phyloP scores from a whole-genome alignment of 805 yeast species.

The Maudiozyma barnettii region DNA sequence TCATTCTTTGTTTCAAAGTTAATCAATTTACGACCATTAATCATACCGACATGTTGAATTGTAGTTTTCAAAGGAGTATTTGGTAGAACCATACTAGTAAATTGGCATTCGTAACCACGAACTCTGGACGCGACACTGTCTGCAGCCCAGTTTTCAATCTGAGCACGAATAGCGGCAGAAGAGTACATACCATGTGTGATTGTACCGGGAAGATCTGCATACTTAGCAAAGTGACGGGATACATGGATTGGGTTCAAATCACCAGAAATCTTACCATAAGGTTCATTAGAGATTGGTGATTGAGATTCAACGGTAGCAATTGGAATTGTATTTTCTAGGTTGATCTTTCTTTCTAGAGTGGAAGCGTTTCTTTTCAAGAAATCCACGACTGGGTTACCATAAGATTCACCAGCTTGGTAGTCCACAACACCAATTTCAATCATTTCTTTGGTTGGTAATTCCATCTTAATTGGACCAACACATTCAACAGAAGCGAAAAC shows the following conservation, averaged over 20 bases:
- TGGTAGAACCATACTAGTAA: constrained; percentile 96
- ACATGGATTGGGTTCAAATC: constrained; percentile 98
- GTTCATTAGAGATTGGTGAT: constrained; percentile 93
- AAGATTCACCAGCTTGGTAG: constrained; percentile 85
- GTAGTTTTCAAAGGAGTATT: constrained; percentile 80
- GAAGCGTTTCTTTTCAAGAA: constrained; percentile 86
- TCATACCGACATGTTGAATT: constrained; percentile 96
- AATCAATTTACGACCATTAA: constrained; percentile 95
- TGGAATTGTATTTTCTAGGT: constrained; percentile 85
- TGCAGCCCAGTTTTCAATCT: constrained; percentile 98
- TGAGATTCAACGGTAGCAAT: constrained; percentile 52
- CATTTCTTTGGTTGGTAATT: constrained; percentile 85
- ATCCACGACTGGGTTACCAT: constrained; percentile 96
- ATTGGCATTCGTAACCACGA: constrained; percentile 81
- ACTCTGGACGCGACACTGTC: constrained; percentile 93
- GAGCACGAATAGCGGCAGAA: constrained; percentile 86
- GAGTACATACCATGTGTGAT: constrained; percentile 99
- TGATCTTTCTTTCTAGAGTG: constrained; percentile 87
- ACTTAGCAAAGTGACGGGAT: constrained; percentile 84
- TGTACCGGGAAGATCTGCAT: constrained; percentile 92
- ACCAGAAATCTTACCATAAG: constrained; percentile 95
- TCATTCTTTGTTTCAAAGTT: constrained; percentile 82
- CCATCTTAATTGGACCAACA: constrained; percentile 74
- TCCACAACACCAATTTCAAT: constrained; percentile 73
- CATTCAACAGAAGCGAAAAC: constrained; percentile 76